Evolutionary conservation across 2,329 filamentous ascomycete species (phyloP), one percentile per base, ranked within the genome.

Genomic region (Ophiosphaerella korrae): DNA sequence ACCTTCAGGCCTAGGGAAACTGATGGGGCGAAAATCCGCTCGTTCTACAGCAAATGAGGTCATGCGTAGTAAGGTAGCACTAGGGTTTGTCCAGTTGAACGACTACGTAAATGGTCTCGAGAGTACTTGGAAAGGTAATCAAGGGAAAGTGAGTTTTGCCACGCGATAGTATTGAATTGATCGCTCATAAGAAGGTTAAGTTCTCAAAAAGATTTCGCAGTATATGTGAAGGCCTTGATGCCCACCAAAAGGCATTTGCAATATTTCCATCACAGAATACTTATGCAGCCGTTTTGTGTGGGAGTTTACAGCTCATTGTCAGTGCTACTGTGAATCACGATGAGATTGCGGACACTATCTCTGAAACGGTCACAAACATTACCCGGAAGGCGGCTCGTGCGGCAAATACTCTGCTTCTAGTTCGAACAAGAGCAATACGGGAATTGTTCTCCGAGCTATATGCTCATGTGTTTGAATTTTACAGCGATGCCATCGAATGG

Each of bases 401-500:
- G n/a, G 32, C 36, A 3, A 26, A 48, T 13, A 42, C 53, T 12
- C n/a, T 57, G 7, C 26, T 42, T n/a, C 14, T 52, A 5, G 13
- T 54, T 12, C 18, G 33, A 5, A 49, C 47, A 16, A 26, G 21
- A 26, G n/a, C 21, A 13, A 48, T 52, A 36, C 50, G 45, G 7
- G 29, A 47, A 32, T n/a, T 39, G 14, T 38, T 55, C 12, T 42
- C 55, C 7, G 32, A 55, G 12, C 32, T 57, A 5, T 57, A 57
- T 31, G 48, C 40, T 5, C 45, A 43, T 8, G 40, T 57, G 1
- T 57, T 57, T 31, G 24, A 34, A 5, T 57, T 57, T 38, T 55
- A 50, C 32, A 42, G 42, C 1, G 40, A 52, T 32, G 43, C 48
- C 3, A 45, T 55, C 7, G 52, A 49, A 38, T 60, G 56, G 56